Evolutionary conservation across 164 flowering plant species (phyloP), one percentile per base, ranked within the genome.

Genomic region (Litsea cubeba): DNA sequence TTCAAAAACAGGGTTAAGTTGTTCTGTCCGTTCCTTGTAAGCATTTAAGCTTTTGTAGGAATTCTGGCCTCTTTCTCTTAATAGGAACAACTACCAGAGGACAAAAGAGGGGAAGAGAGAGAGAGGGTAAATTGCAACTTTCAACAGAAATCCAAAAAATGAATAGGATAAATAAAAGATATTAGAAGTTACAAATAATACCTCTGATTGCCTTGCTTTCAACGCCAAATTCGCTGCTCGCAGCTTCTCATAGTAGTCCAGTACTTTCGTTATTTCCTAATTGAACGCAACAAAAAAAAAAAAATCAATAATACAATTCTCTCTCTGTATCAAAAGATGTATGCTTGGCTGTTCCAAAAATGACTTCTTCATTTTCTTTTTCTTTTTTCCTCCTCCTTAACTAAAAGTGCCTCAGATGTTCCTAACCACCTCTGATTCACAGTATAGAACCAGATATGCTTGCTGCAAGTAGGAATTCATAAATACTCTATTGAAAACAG

Each of bases 211-310:
- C 57, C 22, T 76, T 26, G 79, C 71, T 75, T 85, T 83, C 58
- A 84, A 32, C 67, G 57, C 50, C 35, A 74, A 73, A 77, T 87
- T 85, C 24, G 23, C 10, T 10, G 78, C 74, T 72, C 74, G 58
- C 64, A 79, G 77, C 11, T 28, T 8, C 4, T 76, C 67, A 68
- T 40, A 74, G 68, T 68, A 66, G 15, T 40, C 60, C 26, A 7
- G 71, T 62, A 72, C 71, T 35, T 72, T 81, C 50, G 83, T 72
- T 1, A 85, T 32, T 24, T 83, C 86, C 89, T 88, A 83, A 68
- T 50, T 0, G 17, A 67, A 63, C 1, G 57, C 5, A 51, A 73
- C 30, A 40, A 54, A 23, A 78, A 60, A 82, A 50, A 17, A 49
- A 40, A 51, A 23, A 78, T 15, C 17, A 54, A 14, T 51, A 17